Evolutionary conservation across 495 filamentous ascomycete genomes (phyloP), one percentile per base, ranked within the genome.

Genomic region (Penicillium flavigenum): DNA sequence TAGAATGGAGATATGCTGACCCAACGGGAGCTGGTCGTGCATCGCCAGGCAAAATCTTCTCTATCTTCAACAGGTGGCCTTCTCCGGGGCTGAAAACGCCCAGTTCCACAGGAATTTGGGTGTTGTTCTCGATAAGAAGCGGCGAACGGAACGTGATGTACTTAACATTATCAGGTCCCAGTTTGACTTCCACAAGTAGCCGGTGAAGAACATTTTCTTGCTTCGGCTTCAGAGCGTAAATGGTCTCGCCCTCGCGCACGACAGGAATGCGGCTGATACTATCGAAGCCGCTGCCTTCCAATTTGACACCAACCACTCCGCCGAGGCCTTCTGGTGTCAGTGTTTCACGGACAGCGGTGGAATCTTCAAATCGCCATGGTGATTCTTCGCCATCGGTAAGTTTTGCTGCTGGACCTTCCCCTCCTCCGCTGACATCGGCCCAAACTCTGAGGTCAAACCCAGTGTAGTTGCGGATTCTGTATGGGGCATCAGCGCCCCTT

Each of bases 61-160:
- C 95, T 59, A 98, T 96, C 75, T 97, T 98, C 57, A 97, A 79
- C 45, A 98, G 81, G 69, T 96, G 86, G 7, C 92, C 92, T 47
- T 96, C 89, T 59, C 90, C 83, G 7, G 88, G 85, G 69, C 91
- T 94, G 67, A 89, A 95, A 6, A 98, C 84, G n/a, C 95, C 94
- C 24, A 98, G 63, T 73, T 98, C 95, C 2, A 98, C 85, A 0
- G 95, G 92, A 55, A 98, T 96, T 70, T 98, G 91, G 3, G 94
- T 98, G 65, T 92, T 88, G 75, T 98, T 98, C 72, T 97, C 94
- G n/a, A 98, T 84, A 14, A 96, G 74, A n/a, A 98, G 79, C 7
- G 94, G 94, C 14, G 94, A 98, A 39, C 93, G 86, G 68, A 98
- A 90, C 9, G 91, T 98, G 64, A 98, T 94, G 69, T 96, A 93